A percentile compares a stretch with the other conserved stretches of the same genome.
phyloP scores from a whole-genome alignment of 2,329 filamentous ascomycete species.

The Ophiocordyceps camponoti-saundersi region DNA sequence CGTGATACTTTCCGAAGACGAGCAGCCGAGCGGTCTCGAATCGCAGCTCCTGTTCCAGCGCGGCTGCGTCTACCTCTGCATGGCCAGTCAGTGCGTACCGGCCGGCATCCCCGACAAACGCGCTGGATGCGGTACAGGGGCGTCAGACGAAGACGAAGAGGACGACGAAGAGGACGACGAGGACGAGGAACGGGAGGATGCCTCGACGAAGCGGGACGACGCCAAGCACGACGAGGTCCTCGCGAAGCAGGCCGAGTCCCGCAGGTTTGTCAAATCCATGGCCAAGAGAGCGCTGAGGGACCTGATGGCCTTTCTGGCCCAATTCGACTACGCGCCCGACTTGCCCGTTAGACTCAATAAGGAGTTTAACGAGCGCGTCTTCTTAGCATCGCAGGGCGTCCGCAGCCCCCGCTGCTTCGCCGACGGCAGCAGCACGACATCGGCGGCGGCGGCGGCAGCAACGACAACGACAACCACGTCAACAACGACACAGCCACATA shows the following conservation, averaged over 20 bases:
- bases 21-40: constrained; percentile 58
- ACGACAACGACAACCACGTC: not conserved
- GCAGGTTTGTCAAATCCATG: constrained; percentile 54
- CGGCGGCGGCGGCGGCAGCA: constrained; percentile 4
- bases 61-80: constrained; percentile 51
- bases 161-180: not conserved
- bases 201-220: constrained; percentile 2
- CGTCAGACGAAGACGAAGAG: not conserved
- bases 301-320: constrained; percentile 53
- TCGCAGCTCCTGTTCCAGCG: constrained; percentile 62
- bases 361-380: constrained; percentile 39
- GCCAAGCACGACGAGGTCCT: not conserved
- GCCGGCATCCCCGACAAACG: constrained; percentile 24
- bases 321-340: constrained; percentile 65
- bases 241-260: constrained; percentile 12
- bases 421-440: constrained; percentile 4
- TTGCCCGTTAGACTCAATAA: constrained; percentile 42
- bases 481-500: constrained; percentile 13
- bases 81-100: constrained; percentile 51
- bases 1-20: constrained; percentile 19
- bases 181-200: not conserved
- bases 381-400: constrained; percentile 31
- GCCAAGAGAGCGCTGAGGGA: constrained; percentile 64
- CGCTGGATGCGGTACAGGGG: not conserved
- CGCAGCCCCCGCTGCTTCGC: constrained; percentile 20